Percentiles rank a stretch among this genome's conserved stretches.
Conservation (phyloP, 257 asterid genomes). For the Solanum sparsipilum region DNA sequence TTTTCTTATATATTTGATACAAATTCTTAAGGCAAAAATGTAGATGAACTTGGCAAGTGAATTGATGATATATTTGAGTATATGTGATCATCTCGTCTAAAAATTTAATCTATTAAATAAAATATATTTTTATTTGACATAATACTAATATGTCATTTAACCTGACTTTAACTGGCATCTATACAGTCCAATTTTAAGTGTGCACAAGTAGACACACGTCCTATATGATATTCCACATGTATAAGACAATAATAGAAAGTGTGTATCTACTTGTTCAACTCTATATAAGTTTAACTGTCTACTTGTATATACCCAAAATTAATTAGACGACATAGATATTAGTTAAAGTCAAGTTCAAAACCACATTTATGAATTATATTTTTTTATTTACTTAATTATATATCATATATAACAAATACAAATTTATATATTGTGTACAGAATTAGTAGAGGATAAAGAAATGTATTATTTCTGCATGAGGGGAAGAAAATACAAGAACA, state of each 20-base stretch:
- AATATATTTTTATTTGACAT: no score
- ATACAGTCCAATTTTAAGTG: background rate
- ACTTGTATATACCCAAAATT: background rate
- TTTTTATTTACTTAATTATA: no score
- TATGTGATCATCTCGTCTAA: no score
- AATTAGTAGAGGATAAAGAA: constrained; percentile 18
- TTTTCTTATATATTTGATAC: no score
- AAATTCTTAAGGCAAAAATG: no score
- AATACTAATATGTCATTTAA: no score
- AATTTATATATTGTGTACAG: background rate
- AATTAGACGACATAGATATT: no score
- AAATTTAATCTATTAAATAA: no score
- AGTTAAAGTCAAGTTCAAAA: background rate
- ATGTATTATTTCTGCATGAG: constrained; percentile 52
- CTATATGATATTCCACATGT: background rate
- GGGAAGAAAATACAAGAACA: constrained; percentile 47
- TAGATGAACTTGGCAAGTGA: no score
- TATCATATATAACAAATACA: no score
- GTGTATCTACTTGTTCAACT: background rate
- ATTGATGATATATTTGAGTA: no score
- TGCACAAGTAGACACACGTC: background rate
- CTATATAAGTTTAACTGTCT: no score
- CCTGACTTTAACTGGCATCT: background rate
- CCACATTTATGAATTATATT: background rate
- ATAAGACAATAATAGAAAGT: background rate